phyloP scores from a whole-genome alignment of 805 yeast genomes.

The Dipodascus geniculatus region DNA sequence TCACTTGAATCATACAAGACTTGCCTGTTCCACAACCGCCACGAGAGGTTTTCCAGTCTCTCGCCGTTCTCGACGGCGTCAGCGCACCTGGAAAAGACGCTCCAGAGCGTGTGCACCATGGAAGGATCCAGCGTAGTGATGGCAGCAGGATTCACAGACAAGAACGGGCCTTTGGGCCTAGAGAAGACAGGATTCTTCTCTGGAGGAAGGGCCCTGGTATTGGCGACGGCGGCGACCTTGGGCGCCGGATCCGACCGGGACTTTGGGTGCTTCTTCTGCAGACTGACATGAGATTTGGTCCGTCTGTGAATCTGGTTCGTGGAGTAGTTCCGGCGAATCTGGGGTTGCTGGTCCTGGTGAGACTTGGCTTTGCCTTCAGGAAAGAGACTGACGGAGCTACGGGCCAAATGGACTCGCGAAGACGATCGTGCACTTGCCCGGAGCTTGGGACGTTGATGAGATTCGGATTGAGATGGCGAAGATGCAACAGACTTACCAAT shows the following conservation, averaged over 20 bases:
- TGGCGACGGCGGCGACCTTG: too few relatives aligned
- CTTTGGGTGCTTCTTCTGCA: background rate
- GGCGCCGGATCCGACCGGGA: background rate
- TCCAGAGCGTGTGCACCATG: slow-evolving; percentile 22
- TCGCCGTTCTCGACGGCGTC: slow-evolving; percentile 26
- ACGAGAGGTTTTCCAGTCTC: slow-evolving; percentile 27
- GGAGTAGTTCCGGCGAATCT: background rate
- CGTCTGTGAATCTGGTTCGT: background rate
- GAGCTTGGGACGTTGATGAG: background rate
- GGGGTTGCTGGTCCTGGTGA: background rate
- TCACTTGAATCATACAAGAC: background rate
- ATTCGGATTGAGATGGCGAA: background rate
- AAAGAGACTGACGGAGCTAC: background rate
- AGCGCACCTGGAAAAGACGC: slow-evolving; percentile 27
- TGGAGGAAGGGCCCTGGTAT: too few relatives aligned
- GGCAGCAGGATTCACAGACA: slow-evolving; percentile 6
- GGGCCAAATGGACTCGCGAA: background rate
- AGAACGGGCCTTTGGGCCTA: background rate
- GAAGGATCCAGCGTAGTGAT: slow-evolving; percentile 17
- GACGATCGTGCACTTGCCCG: background rate
- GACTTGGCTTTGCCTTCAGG: background rate
- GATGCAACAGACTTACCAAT: slow-evolving; percentile 1
- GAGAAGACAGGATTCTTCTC: background rate
- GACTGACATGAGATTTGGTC: background rate
- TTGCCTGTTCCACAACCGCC: slow-evolving; percentile 26